Evolutionary conservation across 805 yeast genomes (phyloP), one percentile per base, ranked within the genome.

Genomic region (Zygotorulaspora danielsina): DNA sequence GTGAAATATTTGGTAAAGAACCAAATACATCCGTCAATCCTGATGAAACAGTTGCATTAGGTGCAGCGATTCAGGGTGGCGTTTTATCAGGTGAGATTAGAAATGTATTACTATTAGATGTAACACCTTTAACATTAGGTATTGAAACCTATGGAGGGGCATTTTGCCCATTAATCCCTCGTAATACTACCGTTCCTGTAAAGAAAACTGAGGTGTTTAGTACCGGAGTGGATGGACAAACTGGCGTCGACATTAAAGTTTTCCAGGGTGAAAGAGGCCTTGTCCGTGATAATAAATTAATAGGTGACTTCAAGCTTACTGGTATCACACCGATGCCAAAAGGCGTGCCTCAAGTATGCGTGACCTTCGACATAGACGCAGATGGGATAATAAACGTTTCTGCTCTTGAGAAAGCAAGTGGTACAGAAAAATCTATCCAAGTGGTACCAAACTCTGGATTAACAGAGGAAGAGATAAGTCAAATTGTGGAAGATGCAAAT

Each of bases 31-130:
- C 77, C 13, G 85, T 84, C 9, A 84, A 84, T 58, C 94, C 95
- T n/a, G 95, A 84, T 61, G 95, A 84, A 64, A 89, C 93, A n/a
- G 94, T 84, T 35, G 93, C 94, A 32, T 65, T 84, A 49, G 95
- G 95, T 56, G 95, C 95, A 21, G 93, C 94, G 33, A 82, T 84
- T 53, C 95, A 84, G 66, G 95, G 90, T 54, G 94, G 89, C 51
- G 81, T 84, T 27, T 66, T 84, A 41, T 81, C 89, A 15, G 95
- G 95, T 49, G 87, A 84, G 52, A 81, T 84, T 39, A 80, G 77
- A 63, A 83, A 84, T 57, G 90, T 84, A 30, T 72, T 84, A 38
- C 64, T 84, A 39, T 70, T 84, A 50, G 95, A 84, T 64, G 93
- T 84, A 16, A 82, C 93, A 19, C 94, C 95, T 39, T 69, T 84